These are phyloP conservation scores for Cyberlindnera veronae DNA, from an alignment of 805 yeast species.

Conservation along the genomic window DNA sequence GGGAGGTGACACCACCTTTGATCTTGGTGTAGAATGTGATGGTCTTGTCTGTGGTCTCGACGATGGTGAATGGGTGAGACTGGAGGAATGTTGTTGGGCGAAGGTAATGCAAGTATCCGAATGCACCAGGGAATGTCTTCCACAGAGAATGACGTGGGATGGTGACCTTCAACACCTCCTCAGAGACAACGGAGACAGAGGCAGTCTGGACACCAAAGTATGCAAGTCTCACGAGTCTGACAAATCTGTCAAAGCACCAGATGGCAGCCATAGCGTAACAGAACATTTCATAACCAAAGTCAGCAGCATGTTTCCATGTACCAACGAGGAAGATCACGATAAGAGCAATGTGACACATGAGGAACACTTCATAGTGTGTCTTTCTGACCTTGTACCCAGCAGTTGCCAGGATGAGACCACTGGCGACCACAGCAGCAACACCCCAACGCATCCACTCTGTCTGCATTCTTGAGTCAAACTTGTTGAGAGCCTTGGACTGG, in stretches of 20 bases:
- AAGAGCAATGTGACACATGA: constrained; percentile 51
- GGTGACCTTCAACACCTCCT: constrained; percentile 43
- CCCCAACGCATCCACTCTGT: constrained; percentile 23
- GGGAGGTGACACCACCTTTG: constrained; percentile 48
- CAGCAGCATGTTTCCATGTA: constrained; percentile 55
- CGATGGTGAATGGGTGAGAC: constrained; percentile 69
- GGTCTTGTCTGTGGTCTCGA: constrained; percentile 37
- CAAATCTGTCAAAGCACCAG: constrained; percentile 50
- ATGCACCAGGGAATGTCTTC: constrained; percentile 54
- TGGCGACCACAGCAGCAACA: constrained; percentile 15
- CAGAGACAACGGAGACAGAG: constrained; percentile 28
- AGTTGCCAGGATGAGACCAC: constrained; percentile 11
- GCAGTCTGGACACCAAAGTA: constrained; percentile 26
- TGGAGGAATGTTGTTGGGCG: constrained; percentile 56
- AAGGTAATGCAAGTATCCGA: constrained; percentile 54
- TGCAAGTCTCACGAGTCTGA: constrained; percentile 32
- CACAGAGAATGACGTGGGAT: constrained; percentile 42
- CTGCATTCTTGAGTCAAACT: constrained; percentile 9
- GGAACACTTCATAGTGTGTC: constrained; percentile 56
- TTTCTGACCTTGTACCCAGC: constrained; percentile 45
- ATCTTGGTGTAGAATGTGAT: constrained; percentile 46
- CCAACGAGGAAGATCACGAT: constrained; percentile 50
- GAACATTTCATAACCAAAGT: constrained; percentile 48
- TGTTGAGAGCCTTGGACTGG: constrained; percentile 18
- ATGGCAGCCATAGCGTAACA: constrained; percentile 32